phyloP scores from a whole-genome alignment of 2,329 filamentous ascomycete species.

The Didymella keratinophila region DNA sequence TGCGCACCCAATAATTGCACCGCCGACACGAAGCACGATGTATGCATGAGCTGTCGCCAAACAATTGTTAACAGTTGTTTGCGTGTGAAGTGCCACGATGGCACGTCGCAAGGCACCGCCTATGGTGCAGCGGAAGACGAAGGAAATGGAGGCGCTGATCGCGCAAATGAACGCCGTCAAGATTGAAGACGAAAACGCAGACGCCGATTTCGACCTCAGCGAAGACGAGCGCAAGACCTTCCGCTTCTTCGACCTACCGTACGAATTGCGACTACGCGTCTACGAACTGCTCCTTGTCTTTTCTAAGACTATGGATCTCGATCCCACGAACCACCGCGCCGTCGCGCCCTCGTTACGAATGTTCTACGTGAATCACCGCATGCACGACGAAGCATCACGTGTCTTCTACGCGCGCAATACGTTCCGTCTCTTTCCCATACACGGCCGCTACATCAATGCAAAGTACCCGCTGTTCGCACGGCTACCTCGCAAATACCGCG shows the following conservation, averaged over 20 bases:
- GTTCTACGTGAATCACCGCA: constrained; percentile 66
- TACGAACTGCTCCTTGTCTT: constrained; percentile 59
- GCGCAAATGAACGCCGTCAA: constrained; percentile 37
- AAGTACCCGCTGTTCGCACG: constrained; percentile 75
- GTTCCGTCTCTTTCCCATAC: constrained; percentile 62
- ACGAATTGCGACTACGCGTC: constrained; percentile 61
- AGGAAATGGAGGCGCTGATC: constrained; percentile 38
- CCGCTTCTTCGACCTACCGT: constrained; percentile 61
- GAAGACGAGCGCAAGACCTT: constrained; percentile 48
- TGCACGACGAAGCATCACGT: constrained; percentile 61
- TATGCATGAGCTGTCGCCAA: constrained; percentile 53
- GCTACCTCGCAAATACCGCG: constrained; percentile 67
- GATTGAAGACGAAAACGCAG: constrained; percentile 24
- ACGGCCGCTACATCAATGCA: constrained; percentile 71
- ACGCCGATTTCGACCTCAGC: not conserved
- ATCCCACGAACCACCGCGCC: constrained; percentile 69
- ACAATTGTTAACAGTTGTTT: constrained; percentile 42
- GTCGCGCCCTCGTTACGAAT: constrained; percentile 68
- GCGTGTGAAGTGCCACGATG: constrained; percentile 21
- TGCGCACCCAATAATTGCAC: constrained; percentile 9
- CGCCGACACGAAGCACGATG: constrained; percentile 45
- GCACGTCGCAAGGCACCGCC: constrained; percentile 19
- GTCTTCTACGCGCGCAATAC: constrained; percentile 62
- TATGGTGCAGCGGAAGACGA: constrained; percentile 34
- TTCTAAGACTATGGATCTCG: constrained; percentile 69